Evolutionary conservation across 2,329 filamentous ascomycete genomes (phyloP), one percentile per base, ranked within the genome.

Genomic region (Dothiorella sarmentorum): DNA sequence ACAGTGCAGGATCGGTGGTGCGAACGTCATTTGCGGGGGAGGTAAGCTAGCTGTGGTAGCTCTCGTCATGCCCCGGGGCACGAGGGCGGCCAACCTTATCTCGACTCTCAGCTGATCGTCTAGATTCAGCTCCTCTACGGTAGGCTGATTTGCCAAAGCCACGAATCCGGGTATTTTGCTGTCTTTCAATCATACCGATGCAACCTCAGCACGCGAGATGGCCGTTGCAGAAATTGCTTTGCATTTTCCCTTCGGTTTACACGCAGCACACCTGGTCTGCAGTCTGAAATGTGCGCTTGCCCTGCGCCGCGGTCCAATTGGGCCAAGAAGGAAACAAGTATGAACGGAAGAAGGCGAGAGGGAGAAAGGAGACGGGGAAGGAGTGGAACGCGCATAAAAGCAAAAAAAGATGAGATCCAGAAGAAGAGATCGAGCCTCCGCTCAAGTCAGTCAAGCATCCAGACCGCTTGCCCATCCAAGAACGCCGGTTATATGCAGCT

Each of bases 401-500:
- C 20, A 17, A 44, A 56, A 56, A 43, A 40, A 31, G 27, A 44
- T 27, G 38, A 56, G 38, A 44, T 56, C 20, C 52, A 44, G 52
- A 56, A 31, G 15, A 38, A 38, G 38, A 56, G 52, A 53, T 53
- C 49, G 33, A 42, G 29, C 49, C 35, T 53, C 35, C 49, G 33
- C 33, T 29, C 49, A 53, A 53, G 49, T 11, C 33, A 47, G 29
- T 52, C 47, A n/a, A n/a, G n/a, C n/a, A 53, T 53, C 49, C 33
- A 24, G 49, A 38, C 24, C 24, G 37, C 35, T 44, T 13, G 38
- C 38, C 52, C 52, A 35, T 27, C 52, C 52, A n/a, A 27, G 49
- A 53, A 56, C 52, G 52, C 52, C 52, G 52, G 52, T 56, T 35
- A 44, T 44, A 56, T 56, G 52, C 52, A 56, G 52, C 40, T 56